phyloP scores from a whole-genome alignment of 768 basidiomycete species.

The Austroboletus eburneus region DNA sequence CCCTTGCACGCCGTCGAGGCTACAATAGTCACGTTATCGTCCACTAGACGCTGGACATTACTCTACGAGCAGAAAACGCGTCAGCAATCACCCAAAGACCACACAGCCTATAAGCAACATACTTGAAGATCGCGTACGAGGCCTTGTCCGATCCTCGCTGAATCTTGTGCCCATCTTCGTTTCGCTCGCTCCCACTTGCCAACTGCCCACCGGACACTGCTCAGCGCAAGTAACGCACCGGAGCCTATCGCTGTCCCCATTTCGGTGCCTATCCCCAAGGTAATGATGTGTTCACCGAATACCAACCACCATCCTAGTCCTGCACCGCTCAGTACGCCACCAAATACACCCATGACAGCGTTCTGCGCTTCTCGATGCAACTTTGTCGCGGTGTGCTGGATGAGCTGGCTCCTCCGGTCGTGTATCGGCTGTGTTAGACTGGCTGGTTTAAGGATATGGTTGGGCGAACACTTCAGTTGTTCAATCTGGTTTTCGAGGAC shows the following conservation, averaged over 20 bases:
- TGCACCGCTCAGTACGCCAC: slow-evolving; percentile 45
- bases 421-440: slow-evolving; percentile 50
- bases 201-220: slow-evolving; percentile 58
- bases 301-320: slow-evolving; percentile 54
- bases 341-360: slow-evolving; percentile 47
- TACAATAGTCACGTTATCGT: slow-evolving; percentile 49
- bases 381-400: slow-evolving; percentile 49
- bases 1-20: slow-evolving; percentile 48
- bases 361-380: slow-evolving; percentile 66
- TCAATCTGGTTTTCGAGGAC: slow-evolving; percentile 56
- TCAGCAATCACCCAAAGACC: background rate
- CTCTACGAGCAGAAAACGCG: slow-evolving; percentile 31
- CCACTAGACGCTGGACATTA: slow-evolving; percentile 43
- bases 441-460: slow-evolving; percentile 40
- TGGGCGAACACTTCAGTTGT: slow-evolving; percentile 47
- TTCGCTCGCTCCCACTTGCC: slow-evolving; percentile 68
- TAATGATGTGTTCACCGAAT: slow-evolving; percentile 38
- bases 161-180: slow-evolving; percentile 65
- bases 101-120: slow-evolving; percentile 8
- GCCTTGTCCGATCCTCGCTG: slow-evolving; percentile 56
- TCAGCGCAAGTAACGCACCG: slow-evolving; percentile 47
- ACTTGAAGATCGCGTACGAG: slow-evolving; percentile 64
- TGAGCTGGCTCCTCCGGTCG: slow-evolving; percentile 49
- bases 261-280: slow-evolving; percentile 39
- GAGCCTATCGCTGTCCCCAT: slow-evolving; percentile 56